Evolutionary conservation across 129 eudicot species (phyloP), one percentile per base, ranked within the genome.

Genomic region (Saussurea involucrata): DNA sequence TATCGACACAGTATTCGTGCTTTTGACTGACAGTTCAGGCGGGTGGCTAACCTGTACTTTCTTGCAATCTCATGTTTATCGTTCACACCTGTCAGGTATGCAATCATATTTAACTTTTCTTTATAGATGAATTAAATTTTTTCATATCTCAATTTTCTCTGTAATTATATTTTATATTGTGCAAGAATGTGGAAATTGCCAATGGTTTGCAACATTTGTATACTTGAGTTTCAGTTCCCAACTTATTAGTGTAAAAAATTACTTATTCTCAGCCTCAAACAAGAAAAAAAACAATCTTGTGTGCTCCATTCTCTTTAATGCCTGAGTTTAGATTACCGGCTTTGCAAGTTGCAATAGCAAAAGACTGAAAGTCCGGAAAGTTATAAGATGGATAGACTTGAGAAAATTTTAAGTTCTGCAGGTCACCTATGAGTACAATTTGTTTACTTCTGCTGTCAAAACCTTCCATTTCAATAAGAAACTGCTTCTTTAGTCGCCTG

Each of bases 391-490:
- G 34, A 29, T 64, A 66, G 74, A 49, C 8, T 11, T n/a, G 9
- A 55, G 5, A 64, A 31, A 6, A 36, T 1, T 25, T 28, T 28
- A 8, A 63, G 66, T 20, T 71, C 67, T 46, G 58, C 46, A 66
- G 70, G 71, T 83, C 60, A 95, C 99, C 99, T 89, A 95, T 92
- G 68, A 92, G 92, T 68, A 89, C 84, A 83, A 95, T 83, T 71
- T 92, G 96, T 69, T 95, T 97, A 68, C 75, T 88, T 66, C 86
- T 92, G 76, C 83, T 83, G 79, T 95, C 99, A 81, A 95, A 95
- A 72, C 99, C 99, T 92, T 95, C 99, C 99, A 95, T 95, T 86
- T 95, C 99, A 55, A 95, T 95, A 58, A 95, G 96, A 78, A 95
- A 95, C 68, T 95, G 99, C n/a, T 97, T 95, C 87, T 95, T 95